These are phyloP conservation scores for Serpula lacrymans DNA, from an alignment of 768 basidiomycete species.

Conservation along the genomic window DNA sequence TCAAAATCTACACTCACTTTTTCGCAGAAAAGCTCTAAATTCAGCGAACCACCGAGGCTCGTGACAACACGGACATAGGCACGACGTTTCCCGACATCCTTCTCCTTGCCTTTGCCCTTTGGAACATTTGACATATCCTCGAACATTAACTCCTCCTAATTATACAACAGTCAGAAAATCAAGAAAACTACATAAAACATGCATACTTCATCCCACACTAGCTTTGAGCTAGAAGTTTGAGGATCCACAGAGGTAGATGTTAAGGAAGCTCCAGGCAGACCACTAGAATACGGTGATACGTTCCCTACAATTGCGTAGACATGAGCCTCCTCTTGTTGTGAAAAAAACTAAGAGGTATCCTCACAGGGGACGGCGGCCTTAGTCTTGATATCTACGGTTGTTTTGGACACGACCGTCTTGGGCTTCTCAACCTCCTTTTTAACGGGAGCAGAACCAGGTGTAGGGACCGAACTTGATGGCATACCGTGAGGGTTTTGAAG, in stretches of 20 bases:
- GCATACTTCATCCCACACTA: constrained; percentile 89
- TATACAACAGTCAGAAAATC: not conserved
- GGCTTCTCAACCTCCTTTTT: constrained; percentile 28
- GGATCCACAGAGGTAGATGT: constrained; percentile 92
- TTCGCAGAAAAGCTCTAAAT: constrained; percentile 84
- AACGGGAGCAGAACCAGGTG: constrained; percentile 19
- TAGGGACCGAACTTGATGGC: constrained; percentile 49
- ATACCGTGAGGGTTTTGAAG: constrained; percentile 88
- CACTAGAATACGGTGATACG: constrained; percentile 86
- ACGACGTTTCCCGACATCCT: constrained; percentile 85
- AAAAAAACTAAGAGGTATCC: constrained; percentile 16
- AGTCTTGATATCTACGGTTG: constrained; percentile 38
- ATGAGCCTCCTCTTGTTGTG: not conserved
- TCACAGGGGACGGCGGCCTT: constrained; percentile 68
- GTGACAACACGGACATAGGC: constrained; percentile 97
- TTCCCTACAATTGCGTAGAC: constrained; percentile 55
- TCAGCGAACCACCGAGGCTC: constrained; percentile 84
- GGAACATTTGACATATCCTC: constrained; percentile 80
- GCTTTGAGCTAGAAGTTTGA: constrained; percentile 58
- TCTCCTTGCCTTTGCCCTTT: constrained; percentile 90
- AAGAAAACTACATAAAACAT: not conserved
- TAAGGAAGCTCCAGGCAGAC: constrained; percentile 86
- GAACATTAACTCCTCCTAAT: constrained; percentile 94
- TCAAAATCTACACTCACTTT: constrained; percentile 47
- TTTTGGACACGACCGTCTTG: constrained; percentile 28